These are phyloP conservation scores for Pleurotus sapidus DNA, from an alignment of 768 basidiomycete genomes.

Conservation along the genomic window DNA sequence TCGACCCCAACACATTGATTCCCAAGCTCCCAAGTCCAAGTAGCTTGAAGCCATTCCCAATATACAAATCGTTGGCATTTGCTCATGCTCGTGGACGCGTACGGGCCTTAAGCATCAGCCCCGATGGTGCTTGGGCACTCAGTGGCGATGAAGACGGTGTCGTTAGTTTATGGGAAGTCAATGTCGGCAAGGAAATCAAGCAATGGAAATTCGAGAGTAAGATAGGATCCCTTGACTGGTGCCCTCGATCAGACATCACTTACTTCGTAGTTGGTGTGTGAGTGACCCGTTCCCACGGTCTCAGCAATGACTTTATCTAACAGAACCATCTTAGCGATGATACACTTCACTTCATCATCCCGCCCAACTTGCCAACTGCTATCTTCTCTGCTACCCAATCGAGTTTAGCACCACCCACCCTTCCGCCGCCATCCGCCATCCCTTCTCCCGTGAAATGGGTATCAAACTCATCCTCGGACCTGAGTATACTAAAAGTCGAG, in stretches of 20 bases:
- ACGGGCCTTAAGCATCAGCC: conserved; percentile 76
- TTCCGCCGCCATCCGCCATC: conserved; percentile 51
- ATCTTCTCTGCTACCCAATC: conserved; percentile 57
- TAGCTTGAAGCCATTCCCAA: conserved; percentile 93
- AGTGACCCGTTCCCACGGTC: conserved; percentile 29
- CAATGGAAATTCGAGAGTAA: conserved; percentile 81
- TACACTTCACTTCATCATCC: conserved; percentile 73
- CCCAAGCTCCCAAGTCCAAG: conserved; percentile 93
- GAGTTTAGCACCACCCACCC: conserved; percentile 59
- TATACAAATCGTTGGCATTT: conserved; percentile 72
- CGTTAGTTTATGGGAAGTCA: conserved; percentile 89
- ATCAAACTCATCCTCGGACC: conserved; percentile 47
- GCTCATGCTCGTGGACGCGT: conserved; percentile 65
- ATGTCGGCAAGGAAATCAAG: conserved; percentile 84
- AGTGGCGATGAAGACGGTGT: conserved; percentile 90
- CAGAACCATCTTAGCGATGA: conserved; percentile 62
- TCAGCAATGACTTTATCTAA: neutral
- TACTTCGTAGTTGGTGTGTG: conserved; percentile 81
- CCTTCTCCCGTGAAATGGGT: conserved; percentile 74
- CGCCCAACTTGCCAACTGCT: conserved; percentile 68
- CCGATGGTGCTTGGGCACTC: conserved; percentile 87
- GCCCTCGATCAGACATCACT: conserved; percentile 77
- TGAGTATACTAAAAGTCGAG: conserved; percentile 56
- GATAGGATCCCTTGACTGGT: conserved; percentile 90
- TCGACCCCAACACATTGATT: conserved; percentile 87